Percentiles rank a stretch among this genome's conserved stretches.
Evolutionary conservation across 1,284 basidiomycete genomes (phyloP).

Genomic region (Grifola frondosa): DNA sequence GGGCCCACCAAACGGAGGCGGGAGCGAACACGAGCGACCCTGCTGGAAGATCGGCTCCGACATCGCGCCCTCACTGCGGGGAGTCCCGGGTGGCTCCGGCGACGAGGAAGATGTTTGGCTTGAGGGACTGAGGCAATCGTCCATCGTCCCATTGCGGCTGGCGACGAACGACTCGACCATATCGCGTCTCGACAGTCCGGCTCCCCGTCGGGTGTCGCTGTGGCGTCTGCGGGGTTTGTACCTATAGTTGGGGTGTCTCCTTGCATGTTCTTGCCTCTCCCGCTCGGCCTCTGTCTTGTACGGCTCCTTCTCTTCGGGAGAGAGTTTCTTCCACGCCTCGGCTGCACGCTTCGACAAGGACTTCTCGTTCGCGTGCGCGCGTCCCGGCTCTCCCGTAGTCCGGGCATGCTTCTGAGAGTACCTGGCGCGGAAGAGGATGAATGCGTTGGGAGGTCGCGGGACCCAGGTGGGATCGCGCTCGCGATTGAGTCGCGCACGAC

Average conservation of each 20-base stretch:
- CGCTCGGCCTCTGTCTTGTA: conserved; percentile 50
- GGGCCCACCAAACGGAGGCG: conserved; percentile 7
- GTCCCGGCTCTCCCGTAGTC: conserved; percentile 12
- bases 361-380: conserved; percentile 31
- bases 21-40: conserved; percentile 15
- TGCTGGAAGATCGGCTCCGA: conserved; percentile 4
- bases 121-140: conserved; percentile 13
- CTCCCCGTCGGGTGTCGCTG: conserved; percentile 10
- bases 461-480: conserved; percentile 59
- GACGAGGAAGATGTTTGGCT: conserved; percentile 18
- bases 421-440: conserved; percentile 86
- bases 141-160: conserved; percentile 4
- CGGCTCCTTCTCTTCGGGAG: conserved; percentile 42
- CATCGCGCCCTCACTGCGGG: conserved; percentile 5
- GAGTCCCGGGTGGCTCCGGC: conserved; percentile 21
- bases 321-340: conserved; percentile 57
- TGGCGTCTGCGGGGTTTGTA: conserved; percentile 46
- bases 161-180: conserved; percentile 25
- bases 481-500: conserved; percentile 26
- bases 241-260: conserved; percentile 56
- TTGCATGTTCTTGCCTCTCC: conserved; percentile 55
- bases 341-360: conserved; percentile 64
- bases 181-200: conserved; percentile 24
- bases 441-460: conserved; percentile 83
- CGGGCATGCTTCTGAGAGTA: conserved; percentile 46